A percentile compares a stretch with the other conserved stretches of the same genome.
These are phyloP conservation scores for Geotrichum australiense DNA, from an alignment of 1,139 yeast genomes.

Conservation along the genomic window DNA sequence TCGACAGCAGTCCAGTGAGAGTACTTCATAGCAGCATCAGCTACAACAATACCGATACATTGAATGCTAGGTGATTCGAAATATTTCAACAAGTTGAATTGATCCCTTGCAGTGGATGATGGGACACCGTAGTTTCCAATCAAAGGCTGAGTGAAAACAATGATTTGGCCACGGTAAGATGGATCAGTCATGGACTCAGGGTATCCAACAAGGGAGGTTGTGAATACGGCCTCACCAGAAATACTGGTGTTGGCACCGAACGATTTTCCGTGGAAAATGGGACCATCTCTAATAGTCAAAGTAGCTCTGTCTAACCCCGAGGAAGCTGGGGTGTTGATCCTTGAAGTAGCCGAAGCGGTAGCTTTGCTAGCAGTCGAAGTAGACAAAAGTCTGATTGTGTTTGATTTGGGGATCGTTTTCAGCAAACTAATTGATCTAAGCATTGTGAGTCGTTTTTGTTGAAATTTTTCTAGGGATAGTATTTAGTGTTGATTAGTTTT, in stretches of 20 bases:
- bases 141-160: constrained; percentile 93
- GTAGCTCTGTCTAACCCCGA: constrained; percentile 67
- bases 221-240: constrained; percentile 95
- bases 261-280: constrained; percentile 85
- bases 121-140: constrained; percentile 99
- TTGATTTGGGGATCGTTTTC: constrained; percentile 6
- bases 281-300: constrained; percentile 86
- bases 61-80: constrained; percentile 89
- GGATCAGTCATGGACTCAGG: constrained; percentile 99
- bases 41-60: constrained; percentile 92
- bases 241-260: constrained; percentile 90
- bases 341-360: constrained; percentile 37
- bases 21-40: constrained; percentile 89
- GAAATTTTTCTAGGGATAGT: too few species aligned
- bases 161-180: constrained; percentile 89
- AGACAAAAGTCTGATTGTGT: constrained; percentile 12
- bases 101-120: constrained; percentile 69
- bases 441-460: constrained; percentile 12
- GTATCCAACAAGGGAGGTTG: constrained; percentile 94
- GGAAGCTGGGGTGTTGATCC: constrained; percentile 23
- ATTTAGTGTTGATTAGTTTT: constrained; percentile 16
- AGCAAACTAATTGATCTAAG: constrained; percentile 8
- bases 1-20: constrained; percentile 99
- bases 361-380: constrained; percentile 35
- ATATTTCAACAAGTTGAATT: constrained; percentile 75